These are phyloP conservation scores for Yarrowia sp. DNA, from an alignment of 805 yeast genomes.

Conservation along the genomic window DNA sequence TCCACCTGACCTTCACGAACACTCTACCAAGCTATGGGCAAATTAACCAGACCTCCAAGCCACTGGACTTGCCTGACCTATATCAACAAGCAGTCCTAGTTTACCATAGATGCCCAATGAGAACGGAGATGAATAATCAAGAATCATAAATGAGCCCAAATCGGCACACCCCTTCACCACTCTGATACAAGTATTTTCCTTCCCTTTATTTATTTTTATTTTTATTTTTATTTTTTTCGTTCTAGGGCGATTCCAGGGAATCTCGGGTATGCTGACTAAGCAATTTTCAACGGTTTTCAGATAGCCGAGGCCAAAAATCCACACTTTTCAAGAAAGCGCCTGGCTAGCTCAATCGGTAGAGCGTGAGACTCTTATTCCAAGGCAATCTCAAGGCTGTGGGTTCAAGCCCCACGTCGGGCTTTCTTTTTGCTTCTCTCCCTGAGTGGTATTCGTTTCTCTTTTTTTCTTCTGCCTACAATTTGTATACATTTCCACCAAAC, in stretches of 20 bases:
- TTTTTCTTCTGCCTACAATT: no score
- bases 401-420: slow-evolving; percentile 28
- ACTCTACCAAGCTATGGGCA: no score
- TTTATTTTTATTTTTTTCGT: no score
- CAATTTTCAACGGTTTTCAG: neutral
- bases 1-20: no score
- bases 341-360: slow-evolving; percentile 27
- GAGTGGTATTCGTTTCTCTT: no score
- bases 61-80: neutral
- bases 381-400: slow-evolving; percentile 26
- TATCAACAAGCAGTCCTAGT: no score
- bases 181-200: no score
- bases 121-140: neutral
- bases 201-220: no score
- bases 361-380: slow-evolving; percentile 23
- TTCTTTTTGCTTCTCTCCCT: neutral
- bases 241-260: no score
- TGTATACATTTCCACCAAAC: neutral
- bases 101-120: neutral
- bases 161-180: neutral
- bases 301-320: neutral
- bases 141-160: no score
- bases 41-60: no score
- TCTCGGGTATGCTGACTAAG: neutral
- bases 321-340: neutral